phyloP scores from a whole-genome alignment of 2,329 filamentous ascomycete species.

The Fusarium multiceps region DNA sequence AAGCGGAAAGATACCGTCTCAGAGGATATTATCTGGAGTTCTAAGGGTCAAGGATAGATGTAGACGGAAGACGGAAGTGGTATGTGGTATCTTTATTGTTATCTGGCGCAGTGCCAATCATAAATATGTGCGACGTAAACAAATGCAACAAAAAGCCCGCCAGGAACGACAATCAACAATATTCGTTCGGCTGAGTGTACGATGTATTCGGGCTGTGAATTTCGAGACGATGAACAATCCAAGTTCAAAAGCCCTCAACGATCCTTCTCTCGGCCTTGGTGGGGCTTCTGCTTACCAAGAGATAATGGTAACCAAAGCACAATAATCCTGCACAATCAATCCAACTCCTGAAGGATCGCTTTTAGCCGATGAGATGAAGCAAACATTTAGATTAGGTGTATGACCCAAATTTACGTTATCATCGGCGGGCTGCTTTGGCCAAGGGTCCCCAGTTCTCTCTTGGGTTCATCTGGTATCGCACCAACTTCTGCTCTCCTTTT shows the following conservation, averaged over 20 bases:
- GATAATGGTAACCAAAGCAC: constrained; percentile 8
- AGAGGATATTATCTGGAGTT: constrained; percentile 21
- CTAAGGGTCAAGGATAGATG: not conserved
- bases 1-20: not conserved
- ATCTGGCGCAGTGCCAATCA: constrained; percentile 26
- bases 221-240: constrained; percentile 16
- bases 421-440: constrained; percentile 64
- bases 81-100: constrained; percentile 34
- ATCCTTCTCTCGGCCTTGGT: constrained; percentile 29
- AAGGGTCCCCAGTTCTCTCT: constrained; percentile 94
- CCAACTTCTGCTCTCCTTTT: constrained; percentile 75
- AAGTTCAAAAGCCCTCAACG: constrained; percentile 21
- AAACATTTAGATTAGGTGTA: not conserved
- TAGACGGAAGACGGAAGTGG: not conserved
- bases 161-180: not conserved
- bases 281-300: constrained; percentile 37
- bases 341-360: constrained; percentile 13
- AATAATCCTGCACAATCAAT: constrained; percentile 16
- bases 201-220: not conserved
- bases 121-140: constrained; percentile 3
- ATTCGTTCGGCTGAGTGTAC: not conserved
- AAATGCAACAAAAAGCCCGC: not conserved
- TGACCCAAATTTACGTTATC: constrained; percentile 12
- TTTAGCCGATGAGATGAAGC: constrained; percentile 11
- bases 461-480: constrained; percentile 92